Evolutionary conservation across 2,329 filamentous ascomycete species (phyloP).

Genomic region (Stemphylium vesicarium): DNA sequence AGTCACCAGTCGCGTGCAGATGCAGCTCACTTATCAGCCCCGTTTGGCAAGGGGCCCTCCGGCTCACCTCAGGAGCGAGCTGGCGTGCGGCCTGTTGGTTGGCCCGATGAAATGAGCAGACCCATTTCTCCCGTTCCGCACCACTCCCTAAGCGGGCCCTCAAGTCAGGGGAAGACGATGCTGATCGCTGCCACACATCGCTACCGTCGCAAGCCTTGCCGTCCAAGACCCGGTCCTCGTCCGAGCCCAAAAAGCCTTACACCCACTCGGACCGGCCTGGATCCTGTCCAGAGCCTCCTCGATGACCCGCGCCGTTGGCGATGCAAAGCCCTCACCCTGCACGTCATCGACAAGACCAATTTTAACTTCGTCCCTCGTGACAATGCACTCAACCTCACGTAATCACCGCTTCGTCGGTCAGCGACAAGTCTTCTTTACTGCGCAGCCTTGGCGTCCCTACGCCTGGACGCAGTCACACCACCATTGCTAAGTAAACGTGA

Average conservation of each 20-base stretch:
- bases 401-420: slow-evolving; percentile 2
- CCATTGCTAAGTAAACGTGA: neutral
- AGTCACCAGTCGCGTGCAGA: neutral
- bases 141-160: slow-evolving; percentile 18
- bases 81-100: slow-evolving; percentile 20
- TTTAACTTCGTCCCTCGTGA: neutral
- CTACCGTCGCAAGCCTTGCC: slow-evolving; percentile 14
- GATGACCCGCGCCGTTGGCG: slow-evolving; percentile 12
- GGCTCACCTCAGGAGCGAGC: slow-evolving; percentile 15
- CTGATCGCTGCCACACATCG: slow-evolving; percentile 11
- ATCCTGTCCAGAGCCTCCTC: neutral
- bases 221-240: slow-evolving; percentile 11
- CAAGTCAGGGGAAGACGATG: slow-evolving; percentile 20
- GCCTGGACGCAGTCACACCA: slow-evolving; percentile 1
- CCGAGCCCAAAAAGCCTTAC: slow-evolving; percentile 9
- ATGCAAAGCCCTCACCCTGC: slow-evolving; percentile 1
- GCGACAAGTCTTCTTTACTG: neutral
- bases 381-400: neutral
- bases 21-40: slow-evolving; percentile 10
- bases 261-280: slow-evolving; percentile 1
- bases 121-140: slow-evolving; percentile 15
- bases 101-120: slow-evolving; percentile 34
- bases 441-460: slow-evolving; percentile 2
- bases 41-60: slow-evolving; percentile 14
- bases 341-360: slow-evolving; percentile 13